These are phyloP conservation scores for Chaetomium strumarium DNA, from an alignment of 2,329 filamentous ascomycete genomes.

Conservation along the genomic window DNA sequence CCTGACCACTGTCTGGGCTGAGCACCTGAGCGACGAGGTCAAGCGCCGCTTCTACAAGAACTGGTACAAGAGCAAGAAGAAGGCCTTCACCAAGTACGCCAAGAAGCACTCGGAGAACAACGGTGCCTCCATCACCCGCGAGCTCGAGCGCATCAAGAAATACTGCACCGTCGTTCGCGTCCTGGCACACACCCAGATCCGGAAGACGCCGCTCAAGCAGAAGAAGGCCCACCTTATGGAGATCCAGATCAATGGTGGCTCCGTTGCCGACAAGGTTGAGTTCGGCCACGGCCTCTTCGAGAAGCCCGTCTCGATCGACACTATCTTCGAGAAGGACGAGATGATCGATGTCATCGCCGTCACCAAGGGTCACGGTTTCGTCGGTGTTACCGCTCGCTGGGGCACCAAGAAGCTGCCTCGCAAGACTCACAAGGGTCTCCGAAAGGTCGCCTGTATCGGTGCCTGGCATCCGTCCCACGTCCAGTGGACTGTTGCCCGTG, in stretches of 20 bases:
- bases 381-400: constrained; percentile 96
- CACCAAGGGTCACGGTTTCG: constrained; percentile 99
- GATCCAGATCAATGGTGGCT: constrained; percentile 98
- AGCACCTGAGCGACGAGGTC: constrained; percentile 97
- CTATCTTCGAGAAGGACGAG: constrained; percentile 99
- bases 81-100: constrained; percentile 99
- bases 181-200: constrained; percentile 98
- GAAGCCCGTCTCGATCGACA: constrained; percentile 91
- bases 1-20: constrained; percentile 98
- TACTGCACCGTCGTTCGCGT: constrained; percentile 99
- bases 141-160: constrained; percentile 99
- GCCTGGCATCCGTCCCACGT: constrained; percentile 99
- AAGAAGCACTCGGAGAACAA: constrained; percentile 98
- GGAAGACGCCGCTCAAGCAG: constrained; percentile 99
- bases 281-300: constrained; percentile 96
- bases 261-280: constrained; percentile 91
- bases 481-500: constrained; percentile 99
- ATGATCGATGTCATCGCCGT: constrained; percentile 99
- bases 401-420: constrained; percentile 99
- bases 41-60: constrained; percentile 99
- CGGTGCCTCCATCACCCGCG: constrained; percentile 86
- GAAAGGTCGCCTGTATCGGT: constrained; percentile 99
- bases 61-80: constrained; percentile 99
- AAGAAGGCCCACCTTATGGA: constrained; percentile 99
- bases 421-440: constrained; percentile 99